These are phyloP conservation scores for Apophysomyces elegans DNA, from an alignment of 371 early-diverging fungal species.

Conservation along the genomic window DNA sequence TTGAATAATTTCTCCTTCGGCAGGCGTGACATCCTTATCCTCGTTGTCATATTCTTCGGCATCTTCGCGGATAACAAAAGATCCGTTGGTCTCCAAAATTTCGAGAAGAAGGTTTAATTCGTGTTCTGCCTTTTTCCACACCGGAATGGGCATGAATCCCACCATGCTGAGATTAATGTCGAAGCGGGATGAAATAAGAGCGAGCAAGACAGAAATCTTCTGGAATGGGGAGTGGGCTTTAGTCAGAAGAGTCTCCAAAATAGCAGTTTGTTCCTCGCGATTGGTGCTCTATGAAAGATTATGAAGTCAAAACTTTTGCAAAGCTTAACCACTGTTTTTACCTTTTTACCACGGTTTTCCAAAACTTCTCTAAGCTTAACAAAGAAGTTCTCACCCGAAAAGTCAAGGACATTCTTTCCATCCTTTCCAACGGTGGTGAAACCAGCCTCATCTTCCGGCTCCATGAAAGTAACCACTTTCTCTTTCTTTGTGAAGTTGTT, in stretches of 20 bases:
- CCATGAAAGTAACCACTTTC: constrained; percentile 23
- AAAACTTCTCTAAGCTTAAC: constrained; percentile 80
- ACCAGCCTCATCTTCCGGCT: constrained; percentile 62
- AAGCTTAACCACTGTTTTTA: constrained; percentile 18
- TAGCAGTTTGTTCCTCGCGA: constrained; percentile 75
- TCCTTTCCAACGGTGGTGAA: constrained; percentile 89
- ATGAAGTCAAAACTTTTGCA: not conserved
- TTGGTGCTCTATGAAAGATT: constrained; percentile 75
- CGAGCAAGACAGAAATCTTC: constrained; percentile 83
- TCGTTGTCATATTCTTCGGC: constrained; percentile 70
- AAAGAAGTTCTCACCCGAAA: constrained; percentile 77
- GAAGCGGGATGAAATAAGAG: constrained; percentile 90
- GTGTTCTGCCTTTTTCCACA: constrained; percentile 81
- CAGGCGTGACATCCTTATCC: constrained; percentile 67
- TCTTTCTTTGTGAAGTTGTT: constrained; percentile 18
- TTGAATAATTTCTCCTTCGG: constrained; percentile 53
- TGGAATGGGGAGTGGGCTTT: constrained; percentile 80
- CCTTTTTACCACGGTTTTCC: constrained; percentile 93
- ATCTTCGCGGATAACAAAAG: constrained; percentile 66
- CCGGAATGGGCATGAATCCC: constrained; percentile 73
- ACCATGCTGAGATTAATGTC: constrained; percentile 74
- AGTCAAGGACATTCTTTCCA: constrained; percentile 64
- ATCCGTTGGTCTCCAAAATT: constrained; percentile 73
- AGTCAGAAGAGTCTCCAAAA: constrained; percentile 70
- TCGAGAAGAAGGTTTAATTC: constrained; percentile 76